Percentiles rank a stretch among this genome's conserved stretches.
These are phyloP conservation scores for Aspergillus sp. DNA, from an alignment of 2,329 filamentous ascomycete species.

Conservation along the genomic window DNA sequence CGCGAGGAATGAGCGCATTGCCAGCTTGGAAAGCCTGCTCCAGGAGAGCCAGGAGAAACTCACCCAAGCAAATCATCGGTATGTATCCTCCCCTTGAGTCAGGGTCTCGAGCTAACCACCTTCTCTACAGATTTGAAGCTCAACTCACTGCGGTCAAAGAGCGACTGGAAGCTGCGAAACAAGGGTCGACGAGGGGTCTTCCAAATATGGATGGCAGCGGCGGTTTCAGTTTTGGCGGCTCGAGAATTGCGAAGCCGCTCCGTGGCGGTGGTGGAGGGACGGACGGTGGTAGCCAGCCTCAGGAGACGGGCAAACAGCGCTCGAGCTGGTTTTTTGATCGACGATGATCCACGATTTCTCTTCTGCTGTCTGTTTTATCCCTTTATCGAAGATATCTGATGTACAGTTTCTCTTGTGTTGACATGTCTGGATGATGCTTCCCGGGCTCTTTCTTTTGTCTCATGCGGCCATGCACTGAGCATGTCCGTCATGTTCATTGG, in stretches of 20 bases:
- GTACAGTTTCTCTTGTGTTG: too few species aligned
- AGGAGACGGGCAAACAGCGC: conserved; percentile 61
- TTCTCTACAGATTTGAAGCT: conserved; percentile 77
- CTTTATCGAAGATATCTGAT: conserved; percentile 21
- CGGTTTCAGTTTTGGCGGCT: conserved; percentile 67
- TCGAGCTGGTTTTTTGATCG: conserved; percentile 50
- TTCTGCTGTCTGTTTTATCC: conserved; percentile 26
- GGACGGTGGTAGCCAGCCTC: conserved; percentile 58
- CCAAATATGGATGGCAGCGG: conserved; percentile 62
- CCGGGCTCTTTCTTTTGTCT: too few species aligned
- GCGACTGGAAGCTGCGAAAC: conserved; percentile 90
- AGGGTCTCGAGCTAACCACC: conserved; percentile 8
- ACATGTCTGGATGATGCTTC: too few species aligned
- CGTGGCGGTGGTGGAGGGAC: conserved; percentile 47
- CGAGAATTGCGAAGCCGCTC: conserved; percentile 64
- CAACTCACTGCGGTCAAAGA: conserved; percentile 98
- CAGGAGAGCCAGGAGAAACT: conserved; percentile 99
- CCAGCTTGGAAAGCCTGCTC: conserved; percentile 84
- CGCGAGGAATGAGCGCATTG: conserved; percentile 93
- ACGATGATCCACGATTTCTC: conserved; percentile 35
- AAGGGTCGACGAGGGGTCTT: conserved; percentile 82
- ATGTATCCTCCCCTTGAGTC: conserved; percentile 42
- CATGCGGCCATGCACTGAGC: too few species aligned
- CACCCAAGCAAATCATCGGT: conserved; percentile 96
- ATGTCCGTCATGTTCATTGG: too few species aligned